Evolutionary conservation across 305 asterid species (phyloP), one percentile per base, ranked within the genome.

Genomic region (Salvia sclarea): DNA sequence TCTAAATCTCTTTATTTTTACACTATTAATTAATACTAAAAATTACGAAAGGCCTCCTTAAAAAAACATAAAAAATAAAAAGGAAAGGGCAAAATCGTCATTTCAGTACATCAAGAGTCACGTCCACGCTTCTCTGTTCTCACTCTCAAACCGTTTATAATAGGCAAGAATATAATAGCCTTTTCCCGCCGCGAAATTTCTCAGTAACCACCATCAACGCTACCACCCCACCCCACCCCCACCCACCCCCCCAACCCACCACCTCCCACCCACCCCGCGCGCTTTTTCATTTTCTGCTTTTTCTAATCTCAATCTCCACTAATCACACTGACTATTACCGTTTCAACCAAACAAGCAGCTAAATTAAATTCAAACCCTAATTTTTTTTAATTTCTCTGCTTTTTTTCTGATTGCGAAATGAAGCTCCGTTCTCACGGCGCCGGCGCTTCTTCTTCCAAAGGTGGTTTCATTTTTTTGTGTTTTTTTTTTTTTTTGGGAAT

Each of bases 121-220:
- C 40, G 11, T 0, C 0, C 1, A 35, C 67, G 67, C 53, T 57
- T 57, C n/a, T n/a, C n/a, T n/a, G n/a, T n/a, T 28, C 7, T 20
- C 49, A 8, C 49, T 52, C 43, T 1, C 59, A 44, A 18, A 55
- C 76, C 74, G 67, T 66, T 72, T 48, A 62, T 62, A 68, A 55
- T 18, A 22, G 64, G 75, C 73, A 56, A 56, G 41, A 68, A 57
- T 20, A 63, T 35, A 11, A 16, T 45, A 50, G 3, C 6, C 47
- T 65, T 80, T 82, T 79, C 86, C 88, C 85, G 84, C 88, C 83
- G 81, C 75, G 70, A 59, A 74, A 69, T 38, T 67, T 65, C 84
- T 53, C 55, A 44, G 14, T 52, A 28, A 5, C 64, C 50, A 8
- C 13, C 18, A 8, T n/a, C 31, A 17, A 3, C 64, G 14, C 0